These are phyloP conservation scores for Exserohilum turcica DNA, from an alignment of 2,329 filamentous ascomycete species.

Conservation along the genomic window DNA sequence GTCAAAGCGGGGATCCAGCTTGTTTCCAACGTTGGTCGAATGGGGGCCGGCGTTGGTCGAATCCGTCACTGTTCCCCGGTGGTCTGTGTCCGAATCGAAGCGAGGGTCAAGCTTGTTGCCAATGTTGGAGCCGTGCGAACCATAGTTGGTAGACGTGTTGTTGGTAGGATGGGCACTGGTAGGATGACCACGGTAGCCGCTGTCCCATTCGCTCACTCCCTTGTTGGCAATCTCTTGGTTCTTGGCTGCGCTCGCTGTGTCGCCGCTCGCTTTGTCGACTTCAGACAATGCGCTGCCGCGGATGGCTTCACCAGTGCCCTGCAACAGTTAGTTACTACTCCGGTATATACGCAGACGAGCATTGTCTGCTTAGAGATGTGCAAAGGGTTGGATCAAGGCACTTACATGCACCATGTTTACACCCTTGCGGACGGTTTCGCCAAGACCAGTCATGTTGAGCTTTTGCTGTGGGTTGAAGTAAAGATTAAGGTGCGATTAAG, in stretches of 20 bases:
- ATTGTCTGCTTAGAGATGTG: neutral
- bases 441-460: conserved; percentile 37
- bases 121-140: conserved; percentile 39
- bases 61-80: conserved; percentile 22
- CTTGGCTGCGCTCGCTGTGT: conserved; percentile 34
- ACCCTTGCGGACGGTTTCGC: conserved; percentile 42
- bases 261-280: conserved; percentile 42
- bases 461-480: neutral
- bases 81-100: conserved; percentile 35
- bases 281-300: conserved; percentile 47
- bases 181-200: conserved; percentile 40
- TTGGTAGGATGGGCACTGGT: conserved; percentile 34
- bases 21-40: conserved; percentile 36
- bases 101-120: conserved; percentile 42
- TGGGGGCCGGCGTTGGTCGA: conserved; percentile 39
- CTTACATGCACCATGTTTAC: conserved; percentile 44
- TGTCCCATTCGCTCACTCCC: conserved; percentile 44
- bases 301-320: conserved; percentile 48
- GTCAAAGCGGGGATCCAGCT: conserved; percentile 43
- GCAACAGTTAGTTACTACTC: conserved; percentile 12
- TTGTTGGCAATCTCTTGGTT: conserved; percentile 40
- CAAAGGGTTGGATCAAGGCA: neutral
- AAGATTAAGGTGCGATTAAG: neutral
- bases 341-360: neutral
- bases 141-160: conserved; percentile 37